These are phyloP conservation scores for Saposhnikovia divaricata DNA, from an alignment of 129 eudicot species.

Conservation along the genomic window DNA sequence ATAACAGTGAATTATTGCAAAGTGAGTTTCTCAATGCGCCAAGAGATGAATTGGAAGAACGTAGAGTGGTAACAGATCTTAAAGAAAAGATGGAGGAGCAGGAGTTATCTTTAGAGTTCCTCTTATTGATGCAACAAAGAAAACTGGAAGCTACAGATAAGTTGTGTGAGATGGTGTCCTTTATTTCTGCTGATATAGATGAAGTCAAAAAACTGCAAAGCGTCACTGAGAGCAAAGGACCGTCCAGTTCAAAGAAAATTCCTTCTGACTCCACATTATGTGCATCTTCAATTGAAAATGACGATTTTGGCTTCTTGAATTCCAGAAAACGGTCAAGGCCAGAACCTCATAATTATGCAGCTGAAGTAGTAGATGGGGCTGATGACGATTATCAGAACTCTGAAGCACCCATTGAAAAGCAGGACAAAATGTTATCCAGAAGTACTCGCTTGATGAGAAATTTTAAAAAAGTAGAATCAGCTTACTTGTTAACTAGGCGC, in stretches of 20 bases:
- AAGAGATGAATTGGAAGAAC: conserved; percentile 37
- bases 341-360: conserved; percentile 18
- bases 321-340: conserved; percentile 50
- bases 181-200: conserved; percentile 71
- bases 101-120: conserved; percentile 64
- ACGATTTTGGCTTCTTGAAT: conserved; percentile 41
- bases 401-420: conserved; percentile 22
- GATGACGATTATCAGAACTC: conserved; percentile 30
- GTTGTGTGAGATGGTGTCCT: conserved; percentile 53
- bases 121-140: conserved; percentile 43
- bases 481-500: conserved; percentile 56
- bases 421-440: conserved; percentile 34
- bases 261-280: conserved; percentile 23
- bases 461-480: conserved; percentile 79
- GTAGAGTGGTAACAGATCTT: conserved; percentile 42
- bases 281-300: conserved; percentile 33
- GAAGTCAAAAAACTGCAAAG: conserved; percentile 54
- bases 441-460: conserved; percentile 68
- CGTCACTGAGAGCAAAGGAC: conserved; percentile 29
- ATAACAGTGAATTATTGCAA: conserved; percentile 44
- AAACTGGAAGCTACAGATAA: conserved; percentile 64
- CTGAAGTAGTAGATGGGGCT: conserved; percentile 26
- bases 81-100: conserved; percentile 52
- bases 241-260: conserved; percentile 17
- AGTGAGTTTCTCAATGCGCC: conserved; percentile 56